Evolutionary conservation across 2,329 filamentous ascomycete genomes (phyloP).

Genomic region (Penicillium sp.): DNA sequence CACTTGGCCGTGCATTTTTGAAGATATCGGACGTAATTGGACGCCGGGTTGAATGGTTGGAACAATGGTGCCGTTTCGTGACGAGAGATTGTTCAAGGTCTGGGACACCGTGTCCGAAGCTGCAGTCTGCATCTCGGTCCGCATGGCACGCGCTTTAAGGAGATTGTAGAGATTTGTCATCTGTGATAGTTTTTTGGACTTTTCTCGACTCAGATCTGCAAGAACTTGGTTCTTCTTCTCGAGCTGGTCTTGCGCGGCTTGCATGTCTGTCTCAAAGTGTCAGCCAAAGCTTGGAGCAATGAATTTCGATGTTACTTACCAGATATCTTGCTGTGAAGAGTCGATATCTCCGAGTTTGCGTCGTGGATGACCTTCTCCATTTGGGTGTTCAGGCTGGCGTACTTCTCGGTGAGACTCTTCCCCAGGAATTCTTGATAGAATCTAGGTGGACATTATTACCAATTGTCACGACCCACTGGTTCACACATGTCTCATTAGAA

Average conservation of each 20-base stretch:
- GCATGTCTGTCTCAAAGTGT: conserved; percentile 48
- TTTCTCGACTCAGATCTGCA: conserved; percentile 64
- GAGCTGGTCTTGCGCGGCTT: conserved; percentile 61
- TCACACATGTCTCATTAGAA: background rate
- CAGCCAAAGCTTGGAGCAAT: background rate
- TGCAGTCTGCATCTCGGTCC: conserved; percentile 54
- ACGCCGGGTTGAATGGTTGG: conserved; percentile 3
- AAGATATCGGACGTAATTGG: background rate
- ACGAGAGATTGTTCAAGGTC: conserved; percentile 40
- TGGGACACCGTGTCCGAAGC: conserved; percentile 54
- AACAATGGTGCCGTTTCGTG: conserved; percentile 16
- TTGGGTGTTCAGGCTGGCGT: conserved; percentile 60
- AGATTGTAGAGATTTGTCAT: conserved; percentile 61
- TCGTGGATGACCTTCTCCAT: conserved; percentile 73
- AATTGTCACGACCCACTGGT: no score
- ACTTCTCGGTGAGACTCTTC: conserved; percentile 71
- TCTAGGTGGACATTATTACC: conserved; percentile 39
- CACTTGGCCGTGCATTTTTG: conserved; percentile 1
- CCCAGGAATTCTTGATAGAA: conserved; percentile 75
- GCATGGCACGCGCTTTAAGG: conserved; percentile 56
- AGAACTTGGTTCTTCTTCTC: conserved; percentile 72
- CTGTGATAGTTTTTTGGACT: conserved; percentile 66
- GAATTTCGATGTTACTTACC: conserved; percentile 45
- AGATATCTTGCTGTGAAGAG: conserved; percentile 62
- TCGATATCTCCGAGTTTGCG: conserved; percentile 69